Evolutionary conservation across 2,329 filamentous ascomycete genomes (phyloP).

Genomic region (Ophiostoma perfectum): DNA sequence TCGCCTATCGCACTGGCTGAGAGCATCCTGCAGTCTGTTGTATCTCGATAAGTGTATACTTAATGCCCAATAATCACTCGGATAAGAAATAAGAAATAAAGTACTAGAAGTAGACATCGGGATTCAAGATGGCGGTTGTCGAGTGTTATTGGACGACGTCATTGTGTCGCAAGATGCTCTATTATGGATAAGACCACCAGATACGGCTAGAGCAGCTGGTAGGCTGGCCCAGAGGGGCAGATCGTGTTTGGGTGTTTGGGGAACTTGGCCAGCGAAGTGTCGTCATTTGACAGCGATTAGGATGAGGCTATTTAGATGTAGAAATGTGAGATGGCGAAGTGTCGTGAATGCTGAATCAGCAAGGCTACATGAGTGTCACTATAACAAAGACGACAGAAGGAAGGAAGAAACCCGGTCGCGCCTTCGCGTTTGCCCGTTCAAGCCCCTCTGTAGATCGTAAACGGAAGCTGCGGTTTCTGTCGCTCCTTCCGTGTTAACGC

Average conservation of each 20-base stretch:
- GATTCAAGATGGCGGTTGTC: not conserved
- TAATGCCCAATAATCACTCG: not conserved
- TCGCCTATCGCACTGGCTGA: not conserved
- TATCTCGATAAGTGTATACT: not conserved
- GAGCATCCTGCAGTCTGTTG: not conserved
- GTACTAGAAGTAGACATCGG: too few species aligned
- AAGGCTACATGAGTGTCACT: not conserved
- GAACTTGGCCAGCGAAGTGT: not conserved
- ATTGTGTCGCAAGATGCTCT: constrained; percentile 5
- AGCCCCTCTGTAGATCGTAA: constrained; percentile 3
- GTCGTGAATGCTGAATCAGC: not conserved
- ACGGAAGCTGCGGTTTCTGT: constrained; percentile 20
- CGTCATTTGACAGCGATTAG: too few species aligned
- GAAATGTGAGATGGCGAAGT: too few species aligned
- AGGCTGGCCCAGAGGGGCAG: not conserved
- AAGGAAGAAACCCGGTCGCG: constrained; percentile 17
- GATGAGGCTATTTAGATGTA: too few species aligned
- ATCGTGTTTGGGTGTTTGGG: not conserved
- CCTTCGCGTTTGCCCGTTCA: constrained; percentile 15
- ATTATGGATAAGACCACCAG: not conserved
- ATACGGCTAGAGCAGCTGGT: not conserved
- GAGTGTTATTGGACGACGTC: constrained; percentile 1
- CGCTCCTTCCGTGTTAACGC: constrained; percentile 11
- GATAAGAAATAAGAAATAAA: too few species aligned
- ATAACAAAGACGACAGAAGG: not conserved